Conservation (phyloP, 257 asterid genomes). For the Dorcoceras hygrometricum region DNA sequence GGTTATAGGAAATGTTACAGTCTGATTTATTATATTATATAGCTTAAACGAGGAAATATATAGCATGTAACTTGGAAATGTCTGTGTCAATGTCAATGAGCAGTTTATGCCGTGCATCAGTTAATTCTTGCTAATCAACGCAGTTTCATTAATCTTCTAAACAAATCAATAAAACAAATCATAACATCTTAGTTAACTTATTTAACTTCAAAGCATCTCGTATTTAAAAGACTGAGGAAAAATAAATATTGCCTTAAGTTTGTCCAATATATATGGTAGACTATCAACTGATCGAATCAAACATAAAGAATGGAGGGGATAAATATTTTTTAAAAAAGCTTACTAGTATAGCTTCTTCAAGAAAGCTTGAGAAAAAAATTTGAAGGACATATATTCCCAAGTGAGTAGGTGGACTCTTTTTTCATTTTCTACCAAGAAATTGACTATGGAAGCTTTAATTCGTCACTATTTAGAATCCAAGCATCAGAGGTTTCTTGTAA, state of each 20-base stretch:
- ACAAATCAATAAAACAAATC: too few relatives aligned
- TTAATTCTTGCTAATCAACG: neutral
- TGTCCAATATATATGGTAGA: neutral
- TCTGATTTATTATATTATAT: neutral
- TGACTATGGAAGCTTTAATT: conserved; percentile 38
- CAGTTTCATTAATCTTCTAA: neutral
- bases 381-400: conserved; percentile 31
- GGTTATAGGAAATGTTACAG: neutral
- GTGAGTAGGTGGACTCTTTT: conserved; percentile 49
- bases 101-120: neutral
- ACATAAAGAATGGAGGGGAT: neutral
- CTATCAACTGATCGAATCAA: neutral
- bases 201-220: neutral
- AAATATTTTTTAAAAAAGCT: too few relatives aligned
- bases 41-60: neutral
- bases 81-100: neutral
- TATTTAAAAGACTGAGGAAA: neutral
- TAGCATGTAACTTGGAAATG: neutral
- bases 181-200: too few relatives aligned
- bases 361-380: neutral
- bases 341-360: neutral
- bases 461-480: neutral
- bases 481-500: neutral
- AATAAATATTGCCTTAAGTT: neutral
- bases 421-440: conserved; percentile 58